Percentiles rank a stretch among this genome's conserved stretches.
phyloP scores from a whole-genome alignment of 345 rosid species.

The Murraya paniculata region DNA sequence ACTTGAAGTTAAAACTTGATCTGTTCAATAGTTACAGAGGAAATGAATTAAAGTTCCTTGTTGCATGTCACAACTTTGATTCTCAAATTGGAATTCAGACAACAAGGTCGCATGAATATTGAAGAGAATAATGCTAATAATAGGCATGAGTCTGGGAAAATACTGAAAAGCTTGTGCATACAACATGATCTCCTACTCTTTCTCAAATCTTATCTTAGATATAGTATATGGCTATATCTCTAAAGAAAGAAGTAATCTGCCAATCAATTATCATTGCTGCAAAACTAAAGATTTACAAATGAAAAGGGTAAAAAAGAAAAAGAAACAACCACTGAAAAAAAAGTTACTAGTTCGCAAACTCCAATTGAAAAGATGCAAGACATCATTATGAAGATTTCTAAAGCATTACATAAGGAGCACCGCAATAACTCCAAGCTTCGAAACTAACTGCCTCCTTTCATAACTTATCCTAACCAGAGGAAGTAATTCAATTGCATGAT shows the following conservation, averaged over 20 bases:
- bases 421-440: not conserved
- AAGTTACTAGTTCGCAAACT: too few species aligned
- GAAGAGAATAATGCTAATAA: not conserved
- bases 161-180: not conserved
- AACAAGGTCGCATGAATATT: too few species aligned
- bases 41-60: not conserved
- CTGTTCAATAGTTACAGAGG: not conserved
- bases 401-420: not conserved
- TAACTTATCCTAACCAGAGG: too few species aligned
- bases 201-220: not conserved
- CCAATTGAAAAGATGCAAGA: too few species aligned
- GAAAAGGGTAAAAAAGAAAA: too few species aligned
- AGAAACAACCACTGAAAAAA: too few species aligned
- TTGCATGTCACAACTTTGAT: not conserved
- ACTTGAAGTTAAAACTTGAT: not conserved
- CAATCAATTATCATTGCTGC: too few species aligned
- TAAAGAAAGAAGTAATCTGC: not conserved
- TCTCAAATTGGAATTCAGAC: not conserved
- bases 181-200: not conserved
- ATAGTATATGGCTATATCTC: not conserved
- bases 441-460: not conserved
- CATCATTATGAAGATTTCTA: too few species aligned
- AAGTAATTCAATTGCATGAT: too few species aligned
- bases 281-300: too few species aligned
- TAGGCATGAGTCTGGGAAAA: not conserved